Base-by-base conservation (phyloP, 2,329 filamentous ascomycete genomes). In the Metarhizium sp. region DNA sequence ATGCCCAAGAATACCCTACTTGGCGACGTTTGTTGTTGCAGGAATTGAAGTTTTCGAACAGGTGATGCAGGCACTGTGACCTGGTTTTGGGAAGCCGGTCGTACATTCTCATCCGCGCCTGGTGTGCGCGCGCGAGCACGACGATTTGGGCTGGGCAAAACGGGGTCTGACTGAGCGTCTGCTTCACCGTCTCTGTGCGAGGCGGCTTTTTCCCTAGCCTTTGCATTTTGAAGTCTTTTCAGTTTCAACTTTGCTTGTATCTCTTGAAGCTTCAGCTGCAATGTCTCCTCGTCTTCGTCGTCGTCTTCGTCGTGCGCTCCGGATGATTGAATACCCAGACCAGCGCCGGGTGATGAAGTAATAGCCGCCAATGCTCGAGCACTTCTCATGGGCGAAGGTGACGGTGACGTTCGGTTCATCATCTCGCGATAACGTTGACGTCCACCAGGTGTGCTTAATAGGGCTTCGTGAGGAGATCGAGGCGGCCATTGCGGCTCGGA, bases 231-330 rank as follows among this genome's bases (percentile, higher is more conserved):
- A 14, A 97, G 74, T 65, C 87, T 91, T 71, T 96, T 97, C 60
- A 97, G 71, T 70, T 87, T 94, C 53, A 97, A 73, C 58, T 87
- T 86, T 6, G 92, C 90, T 69, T 97, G 86, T 57, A 99, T 95
- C 55, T 89, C 90, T 60, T 92, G 85, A 5, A 97, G 75, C 67
- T 95, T 86, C 59, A 99, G 74, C 66, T 95, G 84, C 38, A 97
- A 73, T 1, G 85, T 95, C 74, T 97, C 92, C 69, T 96, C 92
- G 62, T 95, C 92, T 6, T 95, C 87, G 4, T 89, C 78, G 4
- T 73, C 74, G 3, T 76, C 73, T 5, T 71, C 73, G 51, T 72
- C 66, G 14, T 65, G 67, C 11, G 63, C 65, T 51, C 64, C 60
- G 16, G 63, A 59, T 42, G 67, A 55, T 69, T 68, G 59, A 72